Base-by-base conservation (phyloP, 1,284 basidiomycete species). In the Leccinum pachyderme region DNA sequence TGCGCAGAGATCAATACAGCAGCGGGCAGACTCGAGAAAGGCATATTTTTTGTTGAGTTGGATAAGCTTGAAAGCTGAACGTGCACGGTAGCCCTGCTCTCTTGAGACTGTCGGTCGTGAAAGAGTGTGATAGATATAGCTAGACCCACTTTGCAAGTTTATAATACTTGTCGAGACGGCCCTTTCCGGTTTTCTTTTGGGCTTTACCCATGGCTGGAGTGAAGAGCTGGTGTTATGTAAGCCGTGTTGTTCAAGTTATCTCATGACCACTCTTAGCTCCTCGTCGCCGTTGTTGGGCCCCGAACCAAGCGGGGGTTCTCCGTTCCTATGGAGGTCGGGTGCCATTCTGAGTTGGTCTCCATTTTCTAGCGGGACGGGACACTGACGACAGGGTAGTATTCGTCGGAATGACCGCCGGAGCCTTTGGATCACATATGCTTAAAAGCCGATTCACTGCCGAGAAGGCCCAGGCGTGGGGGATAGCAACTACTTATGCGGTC, bases 11-110 rank as follows among this genome's bases (percentile, higher is more conserved):
- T 99, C 97, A 71, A 99, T 97, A 55, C 89, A 93, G 73, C 96
- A 98, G 84, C 88, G 82, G 31, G 97, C 89, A 49, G 84, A 81
- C 68, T 96, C 93, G 41, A 99, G 82, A 68, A 99, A 91, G 39
- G 88, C 84, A 76, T 91, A 99, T 77, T 98, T 98, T 72, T 98
- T 96, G 81, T 99, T 99, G 62, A 99, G 79, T 73, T 99, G 97
- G 55, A 99, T 95, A 56, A 99, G 85, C 78, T 99, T 99, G 88
- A 99, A 99, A 4, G 97, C 97, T 24, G 97, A 98, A 82, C 97
- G 96, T 63, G 97, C 97, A 60, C 97, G 91, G 73, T 96, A 99
- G 58, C 97, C 97, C 79, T 99, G 97, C 77, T 99, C 96, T 73
- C 90, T 93, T 72, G 58, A 54, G 37, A 55, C 51, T 47, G 44